phyloP scores from a whole-genome alignment of 192 early-diverging fungal species.

The Linnemannia elongata region DNA sequence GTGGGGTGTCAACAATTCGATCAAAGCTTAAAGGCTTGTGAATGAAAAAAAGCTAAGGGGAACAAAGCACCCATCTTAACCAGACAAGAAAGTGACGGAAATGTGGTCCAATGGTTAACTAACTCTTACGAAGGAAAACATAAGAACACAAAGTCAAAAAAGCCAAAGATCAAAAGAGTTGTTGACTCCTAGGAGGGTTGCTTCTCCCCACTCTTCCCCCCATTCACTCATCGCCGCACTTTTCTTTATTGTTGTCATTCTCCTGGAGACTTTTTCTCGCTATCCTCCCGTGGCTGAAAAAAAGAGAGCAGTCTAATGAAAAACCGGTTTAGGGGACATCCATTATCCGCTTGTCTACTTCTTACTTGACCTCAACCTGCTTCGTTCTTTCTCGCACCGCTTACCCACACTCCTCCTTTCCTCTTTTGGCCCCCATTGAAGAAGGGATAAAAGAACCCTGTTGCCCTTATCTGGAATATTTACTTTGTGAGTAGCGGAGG shows the following conservation, averaged over 20 bases:
- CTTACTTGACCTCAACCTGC: background rate
- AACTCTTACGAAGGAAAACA: background rate
- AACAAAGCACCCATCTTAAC: background rate
- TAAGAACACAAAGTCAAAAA: background rate
- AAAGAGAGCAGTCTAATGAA: background rate
- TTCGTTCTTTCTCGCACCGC: background rate
- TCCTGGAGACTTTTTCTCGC: background rate
- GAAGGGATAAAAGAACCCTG: background rate
- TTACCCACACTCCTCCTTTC: background rate
- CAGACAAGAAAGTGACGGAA: background rate
- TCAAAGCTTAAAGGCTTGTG: background rate
- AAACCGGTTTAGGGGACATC: constrained; percentile 1
- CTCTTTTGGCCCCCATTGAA: background rate
- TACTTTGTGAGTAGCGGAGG: background rate
- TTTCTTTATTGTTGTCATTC: background rate
- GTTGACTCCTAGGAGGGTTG: background rate
- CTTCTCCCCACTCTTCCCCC: background rate
- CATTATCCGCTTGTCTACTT: background rate
- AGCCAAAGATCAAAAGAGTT: background rate
- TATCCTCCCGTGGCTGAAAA: background rate
- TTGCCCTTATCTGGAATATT: constrained; percentile 3
- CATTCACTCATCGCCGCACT: background rate
- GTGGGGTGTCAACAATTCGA: background rate
- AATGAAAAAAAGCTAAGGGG: background rate
- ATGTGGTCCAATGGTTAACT: background rate